Evolutionary conservation across 2,329 filamentous ascomycete species (phyloP).

Genomic region (Nemania bipapillata): DNA sequence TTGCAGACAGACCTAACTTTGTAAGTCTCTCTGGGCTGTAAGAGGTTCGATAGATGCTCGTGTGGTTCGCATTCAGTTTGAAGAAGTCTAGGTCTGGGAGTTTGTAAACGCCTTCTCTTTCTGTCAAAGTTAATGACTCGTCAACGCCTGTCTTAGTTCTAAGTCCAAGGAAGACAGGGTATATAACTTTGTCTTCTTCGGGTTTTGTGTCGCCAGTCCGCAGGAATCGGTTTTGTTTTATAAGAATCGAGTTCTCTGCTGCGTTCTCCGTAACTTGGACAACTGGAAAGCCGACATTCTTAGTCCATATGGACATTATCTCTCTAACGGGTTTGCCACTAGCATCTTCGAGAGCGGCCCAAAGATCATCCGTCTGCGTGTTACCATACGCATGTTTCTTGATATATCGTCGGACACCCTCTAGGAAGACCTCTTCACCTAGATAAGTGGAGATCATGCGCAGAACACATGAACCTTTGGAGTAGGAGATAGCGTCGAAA

Average conservation of each 20-base stretch:
- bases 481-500: constrained; percentile 97
- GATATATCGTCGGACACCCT: constrained; percentile 88
- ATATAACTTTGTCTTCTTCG: constrained; percentile 88
- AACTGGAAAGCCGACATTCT: constrained; percentile 93
- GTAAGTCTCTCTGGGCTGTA: constrained; percentile 84
- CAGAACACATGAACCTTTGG: constrained; percentile 93
- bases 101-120: constrained; percentile 81
- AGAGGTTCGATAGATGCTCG: constrained; percentile 88
- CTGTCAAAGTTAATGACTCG: constrained; percentile 74
- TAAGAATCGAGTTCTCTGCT: constrained; percentile 75
- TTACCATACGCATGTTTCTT: constrained; percentile 98
- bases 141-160: constrained; percentile 85
- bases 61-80: constrained; percentile 96
- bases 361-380: constrained; percentile 89
- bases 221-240: constrained; percentile 96
- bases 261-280: constrained; percentile 84
- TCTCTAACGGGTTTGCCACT: constrained; percentile 90
- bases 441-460: constrained; percentile 97
- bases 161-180: constrained; percentile 88
- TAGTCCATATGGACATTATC: constrained; percentile 96
- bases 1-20: constrained; percentile 89
- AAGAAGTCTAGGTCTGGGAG: constrained; percentile 85
- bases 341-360: constrained; percentile 85
- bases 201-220: constrained; percentile 92
- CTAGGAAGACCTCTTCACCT: constrained; percentile 90